Percentiles rank a stretch among this genome's conserved stretches.
Evolutionary conservation across 1,284 basidiomycete genomes (phyloP).

Genomic region (Cryptococcus maquisensis): DNA sequence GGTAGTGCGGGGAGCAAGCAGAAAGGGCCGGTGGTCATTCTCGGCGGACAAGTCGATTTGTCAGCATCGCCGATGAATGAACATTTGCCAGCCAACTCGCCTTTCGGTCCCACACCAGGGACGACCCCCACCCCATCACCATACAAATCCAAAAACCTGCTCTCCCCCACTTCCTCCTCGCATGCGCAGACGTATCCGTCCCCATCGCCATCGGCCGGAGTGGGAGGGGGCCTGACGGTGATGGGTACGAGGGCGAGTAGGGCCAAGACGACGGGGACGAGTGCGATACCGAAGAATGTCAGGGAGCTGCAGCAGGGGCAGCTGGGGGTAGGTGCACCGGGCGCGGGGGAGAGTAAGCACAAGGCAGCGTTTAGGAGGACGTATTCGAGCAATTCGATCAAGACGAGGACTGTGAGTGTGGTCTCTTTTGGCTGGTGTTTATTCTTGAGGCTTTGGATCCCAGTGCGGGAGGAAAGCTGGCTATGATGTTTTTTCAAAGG

Average conservation of each 20-base stretch:
- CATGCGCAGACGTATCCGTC: too few relatives aligned
- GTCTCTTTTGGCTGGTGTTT: not conserved
- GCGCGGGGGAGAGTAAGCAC: conserved; percentile 29
- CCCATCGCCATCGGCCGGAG: too few relatives aligned
- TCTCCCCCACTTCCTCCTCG: not conserved
- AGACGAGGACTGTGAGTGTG: conserved; percentile 71
- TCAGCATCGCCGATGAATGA: not conserved
- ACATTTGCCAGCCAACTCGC: not conserved
- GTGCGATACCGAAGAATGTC: conserved; percentile 17
- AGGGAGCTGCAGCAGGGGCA: conserved; percentile 21
- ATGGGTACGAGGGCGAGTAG: conserved; percentile 29
- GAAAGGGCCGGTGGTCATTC: conserved; percentile 18
- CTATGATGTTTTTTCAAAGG: too few relatives aligned
- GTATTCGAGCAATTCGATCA: conserved; percentile 97
- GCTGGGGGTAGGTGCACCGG: conserved; percentile 13
- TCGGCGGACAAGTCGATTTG: conserved; percentile 6
- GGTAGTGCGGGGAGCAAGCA: conserved; percentile 5
- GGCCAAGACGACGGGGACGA: conserved; percentile 14
- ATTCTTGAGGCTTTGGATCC: not conserved
- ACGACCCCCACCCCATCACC: conserved; percentile 3
- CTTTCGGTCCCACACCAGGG: conserved; percentile 6
- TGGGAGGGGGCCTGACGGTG: conserved; percentile 11
- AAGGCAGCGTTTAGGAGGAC: conserved; percentile 81
- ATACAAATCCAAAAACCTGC: not conserved
- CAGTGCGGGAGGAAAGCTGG: not conserved